A percentile compares a stretch with the other conserved stretches of the same genome.
Evolutionary conservation across 108 stramenopile species (phyloP).

Genomic region (Nitzschia sp.): DNA sequence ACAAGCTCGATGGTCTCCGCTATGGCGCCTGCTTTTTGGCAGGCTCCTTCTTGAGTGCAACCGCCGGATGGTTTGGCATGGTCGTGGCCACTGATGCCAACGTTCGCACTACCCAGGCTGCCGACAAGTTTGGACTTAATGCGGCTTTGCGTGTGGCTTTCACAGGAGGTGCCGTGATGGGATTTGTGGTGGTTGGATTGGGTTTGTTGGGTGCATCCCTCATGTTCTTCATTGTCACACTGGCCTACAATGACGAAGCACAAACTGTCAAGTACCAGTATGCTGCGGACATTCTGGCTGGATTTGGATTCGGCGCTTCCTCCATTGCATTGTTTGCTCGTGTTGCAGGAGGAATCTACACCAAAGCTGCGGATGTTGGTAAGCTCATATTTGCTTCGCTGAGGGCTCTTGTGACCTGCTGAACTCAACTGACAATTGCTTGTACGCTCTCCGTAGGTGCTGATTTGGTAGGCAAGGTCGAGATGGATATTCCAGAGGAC

Average conservation of each 20-base stretch:
- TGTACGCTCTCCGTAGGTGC: conserved; percentile 35
- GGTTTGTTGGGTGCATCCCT: conserved; percentile 58
- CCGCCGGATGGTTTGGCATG: conserved; percentile 40
- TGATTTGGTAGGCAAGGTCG: conserved; percentile 95
- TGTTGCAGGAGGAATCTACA: conserved; percentile 97
- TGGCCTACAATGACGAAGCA: conserved; percentile 43
- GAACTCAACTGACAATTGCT: not conserved
- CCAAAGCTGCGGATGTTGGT: conserved; percentile 97
- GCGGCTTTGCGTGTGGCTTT: conserved; percentile 88
- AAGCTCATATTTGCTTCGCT: conserved; percentile 2
- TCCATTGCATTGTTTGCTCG: conserved; percentile 96
- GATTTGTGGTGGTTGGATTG: conserved; percentile 57
- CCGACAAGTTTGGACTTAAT: conserved; percentile 72
- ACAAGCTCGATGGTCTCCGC: conserved; percentile 68
- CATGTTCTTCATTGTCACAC: conserved; percentile 53
- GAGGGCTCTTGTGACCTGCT: too few species aligned
- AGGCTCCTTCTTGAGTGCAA: conserved; percentile 83
- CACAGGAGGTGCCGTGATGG: conserved; percentile 69
- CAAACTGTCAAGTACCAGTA: conserved; percentile 9
- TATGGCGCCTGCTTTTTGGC: conserved; percentile 80
- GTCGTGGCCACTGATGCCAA: conserved; percentile 80
- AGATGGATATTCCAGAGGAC: conserved; percentile 95
- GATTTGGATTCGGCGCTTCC: conserved; percentile 94
- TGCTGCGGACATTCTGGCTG: conserved; percentile 71
- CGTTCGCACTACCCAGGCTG: conserved; percentile 89